Conservation (phyloP, 108 stramenopile species). For the Epipyxis sp. region DNA sequence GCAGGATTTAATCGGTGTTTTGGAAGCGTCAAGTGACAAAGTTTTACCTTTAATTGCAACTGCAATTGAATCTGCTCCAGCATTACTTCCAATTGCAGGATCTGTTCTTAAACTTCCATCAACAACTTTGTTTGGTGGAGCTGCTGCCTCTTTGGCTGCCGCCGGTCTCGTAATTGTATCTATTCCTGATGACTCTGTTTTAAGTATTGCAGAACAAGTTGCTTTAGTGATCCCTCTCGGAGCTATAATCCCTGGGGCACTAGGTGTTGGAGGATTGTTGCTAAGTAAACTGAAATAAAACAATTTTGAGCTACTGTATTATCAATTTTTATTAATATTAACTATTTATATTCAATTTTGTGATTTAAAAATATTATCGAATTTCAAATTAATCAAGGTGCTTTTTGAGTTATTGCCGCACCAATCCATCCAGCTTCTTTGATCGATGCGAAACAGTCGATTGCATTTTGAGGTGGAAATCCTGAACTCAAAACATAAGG, state of each 20-base stretch:
- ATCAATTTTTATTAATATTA: too few species aligned
- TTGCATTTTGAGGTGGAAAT: background rate
- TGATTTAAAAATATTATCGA: too few species aligned
- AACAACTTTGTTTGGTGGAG: conserved; percentile 23
- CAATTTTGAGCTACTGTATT: too few species aligned
- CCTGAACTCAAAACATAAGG: conserved; percentile 1
- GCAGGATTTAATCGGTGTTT: conserved; percentile 41
- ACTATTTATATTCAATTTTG: too few species aligned
- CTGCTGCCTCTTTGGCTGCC: conserved; percentile 31
- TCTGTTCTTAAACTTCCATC: conserved; percentile 37
- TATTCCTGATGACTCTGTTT: conserved; percentile 44
- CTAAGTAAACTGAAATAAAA: background rate
- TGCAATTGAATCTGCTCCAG: conserved; percentile 39
- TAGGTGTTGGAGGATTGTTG: background rate
- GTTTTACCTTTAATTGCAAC: conserved; percentile 36
- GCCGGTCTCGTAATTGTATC: conserved; percentile 29
- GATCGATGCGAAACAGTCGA: background rate
- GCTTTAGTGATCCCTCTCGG: conserved; percentile 46
- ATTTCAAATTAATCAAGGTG: too few species aligned
- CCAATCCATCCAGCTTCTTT: conserved; percentile 1
- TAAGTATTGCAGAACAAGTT: conserved; percentile 42
- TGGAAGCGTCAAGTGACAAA: conserved; percentile 35
- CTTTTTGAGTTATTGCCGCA: conserved; percentile 17
- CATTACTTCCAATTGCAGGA: conserved; percentile 40
- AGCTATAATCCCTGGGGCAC: conserved; percentile 34